phyloP scores from a whole-genome alignment of 2,329 filamentous ascomycete species.

The Didymosphaeria variabile region DNA sequence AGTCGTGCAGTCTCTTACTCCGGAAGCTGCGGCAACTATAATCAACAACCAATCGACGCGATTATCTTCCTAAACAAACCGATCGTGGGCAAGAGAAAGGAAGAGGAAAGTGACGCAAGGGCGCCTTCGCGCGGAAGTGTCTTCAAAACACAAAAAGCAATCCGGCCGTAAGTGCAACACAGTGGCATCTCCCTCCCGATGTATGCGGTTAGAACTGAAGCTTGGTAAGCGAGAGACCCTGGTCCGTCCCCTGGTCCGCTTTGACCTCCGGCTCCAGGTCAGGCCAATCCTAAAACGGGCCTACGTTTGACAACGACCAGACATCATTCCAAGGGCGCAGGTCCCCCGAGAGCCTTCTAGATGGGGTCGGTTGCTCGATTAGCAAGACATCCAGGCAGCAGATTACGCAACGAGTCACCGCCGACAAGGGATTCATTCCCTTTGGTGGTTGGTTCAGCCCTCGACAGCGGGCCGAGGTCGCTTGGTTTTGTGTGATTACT shows the following conservation, averaged over 20 bases:
- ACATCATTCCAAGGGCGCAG: not conserved
- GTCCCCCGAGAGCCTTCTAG: not conserved
- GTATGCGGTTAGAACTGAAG: slow-evolving; percentile 12
- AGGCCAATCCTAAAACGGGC: slow-evolving; percentile 1
- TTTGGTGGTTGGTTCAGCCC: not conserved
- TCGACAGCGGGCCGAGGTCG: not conserved
- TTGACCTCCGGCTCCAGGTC: not conserved
- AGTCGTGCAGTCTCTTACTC: not conserved
- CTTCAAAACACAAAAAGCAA: slow-evolving; percentile 10
- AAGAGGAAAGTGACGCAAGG: not conserved
- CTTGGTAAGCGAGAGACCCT: slow-evolving; percentile 10
- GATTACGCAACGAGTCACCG: not conserved
- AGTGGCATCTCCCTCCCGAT: slow-evolving; percentile 9
- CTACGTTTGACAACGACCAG: not conserved
- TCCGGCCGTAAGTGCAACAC: slow-evolving; percentile 1
- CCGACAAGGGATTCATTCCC: not conserved
- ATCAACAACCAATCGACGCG: not conserved
- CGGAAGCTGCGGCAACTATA: slow-evolving; percentile 8
- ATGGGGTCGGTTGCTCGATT: slow-evolving; percentile 1
- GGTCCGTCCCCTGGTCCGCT: not conserved
- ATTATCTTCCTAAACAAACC: not conserved
- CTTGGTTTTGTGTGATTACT: slow-evolving; percentile 10
- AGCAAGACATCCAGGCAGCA: slow-evolving; percentile 1
- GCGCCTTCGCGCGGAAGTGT: slow-evolving; percentile 6
- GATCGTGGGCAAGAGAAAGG: not conserved